phyloP scores from a whole-genome alignment of 139 green algal species.

The Chlamydomonas incerta region DNA sequence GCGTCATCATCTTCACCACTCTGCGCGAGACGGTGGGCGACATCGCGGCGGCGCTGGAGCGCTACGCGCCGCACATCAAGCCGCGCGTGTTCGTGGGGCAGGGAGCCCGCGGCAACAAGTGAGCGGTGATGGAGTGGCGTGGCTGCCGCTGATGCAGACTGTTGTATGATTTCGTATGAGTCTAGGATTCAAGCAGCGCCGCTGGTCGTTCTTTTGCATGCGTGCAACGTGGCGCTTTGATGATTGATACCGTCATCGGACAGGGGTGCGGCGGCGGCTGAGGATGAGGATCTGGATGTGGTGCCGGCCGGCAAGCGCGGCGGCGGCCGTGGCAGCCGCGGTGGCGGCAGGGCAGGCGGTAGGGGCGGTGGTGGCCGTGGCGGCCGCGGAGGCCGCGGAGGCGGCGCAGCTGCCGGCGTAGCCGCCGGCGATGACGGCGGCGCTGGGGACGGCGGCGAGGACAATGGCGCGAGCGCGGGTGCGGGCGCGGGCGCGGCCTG shows the following conservation, averaged over 20 bases:
- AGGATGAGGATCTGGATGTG: too few relatives aligned
- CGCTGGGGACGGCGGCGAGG: background rate
- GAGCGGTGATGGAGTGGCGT: too few relatives aligned
- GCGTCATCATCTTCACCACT: slow-evolving; percentile 87
- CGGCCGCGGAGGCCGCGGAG: background rate
- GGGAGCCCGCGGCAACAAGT: slow-evolving; percentile 48
- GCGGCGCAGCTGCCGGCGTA: background rate
- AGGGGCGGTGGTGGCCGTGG: too few relatives aligned
- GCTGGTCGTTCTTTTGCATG: too few relatives aligned
- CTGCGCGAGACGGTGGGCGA: slow-evolving; percentile 79
- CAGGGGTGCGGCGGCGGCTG: too few relatives aligned
- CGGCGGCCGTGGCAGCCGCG: background rate
- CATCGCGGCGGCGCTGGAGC: slow-evolving; percentile 75
- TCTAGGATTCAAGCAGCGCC: too few relatives aligned
- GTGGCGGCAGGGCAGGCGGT: slow-evolving; percentile 13
- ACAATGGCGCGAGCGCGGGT: background rate
- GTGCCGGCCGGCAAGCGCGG: background rate
- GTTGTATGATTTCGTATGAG: too few relatives aligned
- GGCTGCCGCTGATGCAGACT: too few relatives aligned
- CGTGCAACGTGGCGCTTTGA: too few relatives aligned
- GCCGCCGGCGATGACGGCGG: background rate
- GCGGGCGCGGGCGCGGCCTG: background rate
- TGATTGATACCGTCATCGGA: too few relatives aligned
- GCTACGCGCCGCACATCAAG: slow-evolving; percentile 63
- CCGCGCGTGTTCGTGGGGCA: slow-evolving; percentile 91